A percentile compares a stretch with the other conserved stretches of the same genome.
Evolutionary conservation across 1,139 yeast genomes (phyloP).

Genomic region (Saccharomyces hybrid): DNA sequence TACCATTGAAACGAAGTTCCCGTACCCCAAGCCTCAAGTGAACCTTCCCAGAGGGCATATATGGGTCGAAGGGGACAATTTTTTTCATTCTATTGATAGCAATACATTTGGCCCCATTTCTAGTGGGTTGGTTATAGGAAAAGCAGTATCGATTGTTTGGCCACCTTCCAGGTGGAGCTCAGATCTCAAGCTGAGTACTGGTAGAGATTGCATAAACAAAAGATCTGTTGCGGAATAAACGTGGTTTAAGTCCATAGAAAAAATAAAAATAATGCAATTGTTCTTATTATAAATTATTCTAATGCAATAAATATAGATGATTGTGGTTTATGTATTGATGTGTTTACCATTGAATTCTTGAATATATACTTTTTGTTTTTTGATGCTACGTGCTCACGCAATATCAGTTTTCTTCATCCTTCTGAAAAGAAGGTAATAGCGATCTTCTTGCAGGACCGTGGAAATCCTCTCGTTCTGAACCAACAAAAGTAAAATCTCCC

Average conservation of each 20-base stretch:
- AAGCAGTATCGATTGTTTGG: conserved; percentile 57
- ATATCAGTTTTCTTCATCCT: background rate
- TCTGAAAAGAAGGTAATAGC: conserved; percentile 9
- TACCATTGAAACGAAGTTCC: conserved; percentile 48
- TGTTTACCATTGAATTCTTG: background rate
- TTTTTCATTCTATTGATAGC: conserved; percentile 74
- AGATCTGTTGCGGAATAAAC: background rate
- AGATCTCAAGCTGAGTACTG: conserved; percentile 19
- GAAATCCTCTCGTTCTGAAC: background rate
- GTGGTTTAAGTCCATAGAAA: too few species aligned
- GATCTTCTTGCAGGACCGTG: conserved; percentile 10
- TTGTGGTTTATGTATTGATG: background rate
- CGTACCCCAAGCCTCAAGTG: conserved; percentile 57
- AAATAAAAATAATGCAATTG: too few species aligned
- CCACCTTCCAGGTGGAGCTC: conserved; percentile 53
- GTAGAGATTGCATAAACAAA: conserved; percentile 19
- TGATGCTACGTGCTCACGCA: background rate
- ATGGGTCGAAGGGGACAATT: conserved; percentile 94
- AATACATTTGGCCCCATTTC: conserved; percentile 83
- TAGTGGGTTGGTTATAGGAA: conserved; percentile 68
- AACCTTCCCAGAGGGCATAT: conserved; percentile 69
- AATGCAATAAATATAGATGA: background rate
- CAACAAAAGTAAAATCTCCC: conserved; percentile 1
- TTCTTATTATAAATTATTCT: too few species aligned
- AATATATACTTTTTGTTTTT: background rate